Percentiles rank a stretch among this genome's conserved stretches.
Evolutionary conservation across 805 yeast genomes (phyloP).

Genomic region (Starmerella apicola): DNA sequence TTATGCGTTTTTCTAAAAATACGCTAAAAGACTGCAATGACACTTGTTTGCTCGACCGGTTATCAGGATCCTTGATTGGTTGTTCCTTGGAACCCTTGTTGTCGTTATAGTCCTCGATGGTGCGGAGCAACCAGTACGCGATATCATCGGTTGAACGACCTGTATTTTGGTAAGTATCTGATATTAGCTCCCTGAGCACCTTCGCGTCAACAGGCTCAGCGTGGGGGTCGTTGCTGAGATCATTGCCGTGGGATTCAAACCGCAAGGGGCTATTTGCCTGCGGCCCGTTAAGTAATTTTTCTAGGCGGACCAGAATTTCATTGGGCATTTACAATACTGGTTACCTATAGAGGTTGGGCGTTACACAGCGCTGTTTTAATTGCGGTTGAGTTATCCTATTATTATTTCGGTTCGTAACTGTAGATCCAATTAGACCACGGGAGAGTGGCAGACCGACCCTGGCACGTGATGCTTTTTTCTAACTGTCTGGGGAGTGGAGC

Average conservation of each 20-base stretch:
- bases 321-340: conserved; percentile 6
- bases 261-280: not conserved
- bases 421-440: too few species aligned
- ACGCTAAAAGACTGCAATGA: conserved; percentile 13
- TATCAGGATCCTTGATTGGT: not conserved
- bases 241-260: not conserved
- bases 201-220: conserved; percentile 12
- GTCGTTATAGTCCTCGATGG: conserved; percentile 13
- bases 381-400: too few species aligned
- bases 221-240: not conserved
- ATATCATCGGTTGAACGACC: conserved; percentile 9
- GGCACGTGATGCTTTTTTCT: too few species aligned
- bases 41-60: conserved; percentile 1
- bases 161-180: conserved; percentile 11
- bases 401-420: too few species aligned
- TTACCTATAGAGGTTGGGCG: too few species aligned
- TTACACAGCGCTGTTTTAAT: too few species aligned
- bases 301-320: conserved; percentile 8
- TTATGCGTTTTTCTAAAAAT: conserved; percentile 22
- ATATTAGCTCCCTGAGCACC: conserved; percentile 13
- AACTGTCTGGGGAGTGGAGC: too few species aligned
- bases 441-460: too few species aligned
- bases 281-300: conserved; percentile 1
- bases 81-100: not conserved
- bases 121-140: conserved; percentile 11